phyloP scores from a whole-genome alignment of 495 filamentous ascomycete genomes.

The Podospora comata region DNA sequence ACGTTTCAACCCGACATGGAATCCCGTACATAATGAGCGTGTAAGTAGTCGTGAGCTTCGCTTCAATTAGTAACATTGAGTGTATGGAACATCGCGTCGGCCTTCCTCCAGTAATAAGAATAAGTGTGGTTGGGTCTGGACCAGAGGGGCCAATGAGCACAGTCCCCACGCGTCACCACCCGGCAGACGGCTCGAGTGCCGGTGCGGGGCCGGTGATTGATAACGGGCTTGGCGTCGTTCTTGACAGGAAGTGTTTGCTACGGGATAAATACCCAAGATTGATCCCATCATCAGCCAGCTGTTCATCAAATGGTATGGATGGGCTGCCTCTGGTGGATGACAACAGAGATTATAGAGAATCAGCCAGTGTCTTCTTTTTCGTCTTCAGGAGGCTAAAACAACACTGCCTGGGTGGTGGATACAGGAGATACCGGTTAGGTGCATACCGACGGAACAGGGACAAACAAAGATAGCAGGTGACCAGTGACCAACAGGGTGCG shows the following conservation, averaged over 20 bases:
- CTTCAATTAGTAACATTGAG: not conserved
- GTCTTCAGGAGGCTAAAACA: not conserved
- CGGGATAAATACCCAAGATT: not conserved
- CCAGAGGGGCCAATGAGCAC: not conserved
- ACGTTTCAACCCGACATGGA: not conserved
- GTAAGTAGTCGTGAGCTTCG: not conserved
- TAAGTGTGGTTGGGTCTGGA: not conserved
- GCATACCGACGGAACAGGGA: not conserved
- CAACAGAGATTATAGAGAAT: not conserved
- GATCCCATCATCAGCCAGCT: not conserved
- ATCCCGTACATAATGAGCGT: not conserved
- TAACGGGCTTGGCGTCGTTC: conserved; percentile 2
- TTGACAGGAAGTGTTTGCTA: not conserved
- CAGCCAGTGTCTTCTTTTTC: too few relatives aligned
- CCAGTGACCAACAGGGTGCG: conserved; percentile 12
- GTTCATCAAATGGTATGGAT: too few relatives aligned
- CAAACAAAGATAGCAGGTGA: conserved; percentile 12
- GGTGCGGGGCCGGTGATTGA: conserved; percentile 4
- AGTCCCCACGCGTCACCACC: not conserved
- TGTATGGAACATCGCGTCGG: not conserved
- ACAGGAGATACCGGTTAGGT: not conserved
- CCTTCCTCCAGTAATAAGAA: too few relatives aligned
- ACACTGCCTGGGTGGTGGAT: not conserved
- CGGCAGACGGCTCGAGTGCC: not conserved
- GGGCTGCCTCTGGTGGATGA: too few relatives aligned